A percentile compares a stretch with the other conserved stretches of the same genome.
These are phyloP conservation scores for Exophiala calicioides DNA, from an alignment of 2,329 filamentous ascomycete genomes.

Conservation along the genomic window DNA sequence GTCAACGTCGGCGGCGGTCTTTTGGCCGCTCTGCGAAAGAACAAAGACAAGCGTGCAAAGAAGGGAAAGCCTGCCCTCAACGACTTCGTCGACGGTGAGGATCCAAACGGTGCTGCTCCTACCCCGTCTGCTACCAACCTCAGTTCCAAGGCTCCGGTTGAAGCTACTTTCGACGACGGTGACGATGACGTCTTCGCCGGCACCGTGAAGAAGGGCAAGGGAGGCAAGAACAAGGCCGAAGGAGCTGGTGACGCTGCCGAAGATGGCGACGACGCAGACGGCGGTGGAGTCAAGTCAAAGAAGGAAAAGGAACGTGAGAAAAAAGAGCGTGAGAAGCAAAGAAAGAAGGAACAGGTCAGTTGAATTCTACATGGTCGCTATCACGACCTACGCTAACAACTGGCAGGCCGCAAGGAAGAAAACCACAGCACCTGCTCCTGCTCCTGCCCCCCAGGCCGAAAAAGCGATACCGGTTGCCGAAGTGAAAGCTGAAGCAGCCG, in stretches of 20 bases:
- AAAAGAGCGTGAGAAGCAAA: constrained; percentile 97
- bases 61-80: constrained; percentile 74
- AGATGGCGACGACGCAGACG: constrained; percentile 56
- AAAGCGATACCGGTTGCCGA: constrained; percentile 54
- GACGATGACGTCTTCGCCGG: constrained; percentile 85
- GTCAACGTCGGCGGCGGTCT: constrained; percentile 59
- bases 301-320: constrained; percentile 98
- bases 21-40: constrained; percentile 78
- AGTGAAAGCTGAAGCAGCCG: constrained; percentile 49
- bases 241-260: constrained; percentile 46
- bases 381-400: constrained; percentile 5
- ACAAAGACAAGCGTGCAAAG: constrained; percentile 85
- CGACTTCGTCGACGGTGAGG: constrained; percentile 72
- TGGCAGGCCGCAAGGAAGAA: constrained; percentile 81
- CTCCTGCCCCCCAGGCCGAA: constrained; percentile 58
- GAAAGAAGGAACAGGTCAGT: constrained; percentile 93
- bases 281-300: constrained; percentile 82
- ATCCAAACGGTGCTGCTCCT: constrained; percentile 47
- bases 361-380: neutral
- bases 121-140: constrained; percentile 49
- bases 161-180: constrained; percentile 78
- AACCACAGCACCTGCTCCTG: constrained; percentile 51
- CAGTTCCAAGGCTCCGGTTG: constrained; percentile 70
- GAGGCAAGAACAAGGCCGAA: constrained; percentile 47
- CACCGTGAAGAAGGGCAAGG: constrained; percentile 70